These are phyloP conservation scores for Elaeis oleifera DNA, from an alignment of 202 grass and related monocot genomes.

Conservation along the genomic window DNA sequence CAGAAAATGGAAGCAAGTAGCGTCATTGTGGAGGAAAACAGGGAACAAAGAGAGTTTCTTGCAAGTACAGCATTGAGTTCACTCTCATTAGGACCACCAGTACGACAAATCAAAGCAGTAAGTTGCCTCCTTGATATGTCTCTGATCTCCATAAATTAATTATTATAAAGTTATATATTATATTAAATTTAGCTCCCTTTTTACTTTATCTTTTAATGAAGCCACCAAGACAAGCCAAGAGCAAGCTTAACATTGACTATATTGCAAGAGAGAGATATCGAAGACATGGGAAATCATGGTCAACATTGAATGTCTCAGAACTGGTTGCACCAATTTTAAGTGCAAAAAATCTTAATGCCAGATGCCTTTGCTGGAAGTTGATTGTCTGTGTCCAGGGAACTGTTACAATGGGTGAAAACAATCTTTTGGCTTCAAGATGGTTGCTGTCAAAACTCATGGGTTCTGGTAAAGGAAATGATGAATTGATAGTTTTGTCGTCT, in stretches of 20 bases:
- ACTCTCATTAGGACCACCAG: slow-evolving; percentile 26
- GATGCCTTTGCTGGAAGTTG: slow-evolving; percentile 87
- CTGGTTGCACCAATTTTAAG: slow-evolving; percentile 66
- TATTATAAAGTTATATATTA: slow-evolving; percentile 20
- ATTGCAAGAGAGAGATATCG: slow-evolving; percentile 47
- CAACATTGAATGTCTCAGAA: slow-evolving; percentile 56
- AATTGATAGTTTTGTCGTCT: slow-evolving; percentile 35
- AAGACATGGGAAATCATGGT: slow-evolving; percentile 52
- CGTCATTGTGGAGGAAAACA: slow-evolving; percentile 36
- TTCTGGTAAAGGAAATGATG: slow-evolving; percentile 36
- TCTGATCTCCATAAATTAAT: slow-evolving; percentile 10
- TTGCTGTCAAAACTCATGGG: slow-evolving; percentile 70
- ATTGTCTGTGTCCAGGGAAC: slow-evolving; percentile 45
- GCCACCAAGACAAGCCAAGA: slow-evolving; percentile 34
- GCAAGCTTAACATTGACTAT: slow-evolving; percentile 47
- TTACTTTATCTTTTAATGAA: slow-evolving; percentile 23
- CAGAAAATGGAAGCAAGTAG: slow-evolving; percentile 72
- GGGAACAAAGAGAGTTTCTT: slow-evolving; percentile 57
- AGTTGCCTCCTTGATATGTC: slow-evolving; percentile 22
- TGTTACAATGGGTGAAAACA: slow-evolving; percentile 23
- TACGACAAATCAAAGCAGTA: slow-evolving; percentile 29
- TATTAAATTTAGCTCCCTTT: slow-evolving; percentile 25
- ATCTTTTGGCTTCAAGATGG: slow-evolving; percentile 51
- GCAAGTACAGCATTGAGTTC: slow-evolving; percentile 16
- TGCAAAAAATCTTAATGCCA: slow-evolving; percentile 53